Evolutionary conservation across 495 filamentous ascomycete genomes (phyloP).

Genomic region (Penicillium herquei): DNA sequence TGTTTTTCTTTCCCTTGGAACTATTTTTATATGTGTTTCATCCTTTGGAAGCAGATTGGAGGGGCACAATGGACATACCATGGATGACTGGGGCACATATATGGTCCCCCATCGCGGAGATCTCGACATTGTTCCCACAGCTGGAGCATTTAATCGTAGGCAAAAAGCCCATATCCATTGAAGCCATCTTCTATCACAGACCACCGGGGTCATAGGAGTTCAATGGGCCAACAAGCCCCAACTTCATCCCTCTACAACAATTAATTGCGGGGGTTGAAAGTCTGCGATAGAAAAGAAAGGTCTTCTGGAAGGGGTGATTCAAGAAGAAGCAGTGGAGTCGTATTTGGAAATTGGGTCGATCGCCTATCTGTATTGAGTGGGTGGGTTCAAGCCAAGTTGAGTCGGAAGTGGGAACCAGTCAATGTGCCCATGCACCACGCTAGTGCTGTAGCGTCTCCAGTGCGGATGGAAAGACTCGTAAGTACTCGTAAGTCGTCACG

Average conservation of each 20-base stretch:
- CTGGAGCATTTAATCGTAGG: conserved; percentile 95
- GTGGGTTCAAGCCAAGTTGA: neutral
- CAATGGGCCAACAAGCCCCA: conserved; percentile 12
- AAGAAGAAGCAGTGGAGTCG: neutral
- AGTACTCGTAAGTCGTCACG: conserved; percentile 19
- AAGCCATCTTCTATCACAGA: conserved; percentile 16
- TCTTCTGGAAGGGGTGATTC: neutral
- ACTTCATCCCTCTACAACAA: conserved; percentile 6
- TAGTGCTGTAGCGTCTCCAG: conserved; percentile 24
- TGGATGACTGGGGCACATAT: conserved; percentile 48
- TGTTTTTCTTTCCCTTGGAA: no score
- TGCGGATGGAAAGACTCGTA: conserved; percentile 10
- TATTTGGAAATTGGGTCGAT: conserved; percentile 6
- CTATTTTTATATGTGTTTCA: neutral
- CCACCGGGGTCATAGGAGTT: conserved; percentile 11
- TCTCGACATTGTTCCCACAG: conserved; percentile 82
- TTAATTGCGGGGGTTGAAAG: neutral
- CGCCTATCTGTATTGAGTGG: conserved; percentile 2
- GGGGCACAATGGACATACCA: conserved; percentile 4
- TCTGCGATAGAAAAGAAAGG: neutral
- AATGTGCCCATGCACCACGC: conserved; percentile 12
- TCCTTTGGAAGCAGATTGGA: neutral
- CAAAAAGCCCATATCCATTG: conserved; percentile 59
- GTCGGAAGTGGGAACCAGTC: conserved; percentile 3
- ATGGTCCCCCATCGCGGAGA: conserved; percentile 91